Base-by-base conservation (phyloP, 768 basidiomycete species). In the Pleurotus citrinopileatus region DNA sequence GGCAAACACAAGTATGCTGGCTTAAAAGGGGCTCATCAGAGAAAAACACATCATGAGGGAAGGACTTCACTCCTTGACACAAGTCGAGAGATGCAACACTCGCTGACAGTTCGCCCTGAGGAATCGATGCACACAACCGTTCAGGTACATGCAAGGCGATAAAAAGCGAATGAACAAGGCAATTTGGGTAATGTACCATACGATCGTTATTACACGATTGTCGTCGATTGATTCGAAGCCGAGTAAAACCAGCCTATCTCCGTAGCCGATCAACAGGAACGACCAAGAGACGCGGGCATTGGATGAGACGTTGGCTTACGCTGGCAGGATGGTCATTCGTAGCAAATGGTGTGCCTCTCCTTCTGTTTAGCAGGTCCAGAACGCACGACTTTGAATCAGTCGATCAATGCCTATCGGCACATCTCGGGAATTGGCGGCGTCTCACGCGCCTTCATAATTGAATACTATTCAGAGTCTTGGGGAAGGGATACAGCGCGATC, bases 61-160 rank as follows among this genome's bases (percentile, higher is more conserved):
- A 17, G n/a, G 28, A 15, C n/a, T 28, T 13, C 28, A 6, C 26
- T 26, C n/a, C 1, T 22, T 29, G 19, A 40, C 38, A 40, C 38
- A 40, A 40, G 38, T 5, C 45, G 19, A 47, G 45, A 47, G 3
- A 29, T n/a, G n/a, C n/a, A n/a, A 47, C 45, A 22, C 34, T 22
- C 15, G 32, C 32, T 55, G 54, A 46, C 54, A 55, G 54, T 55
- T 55, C 54, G 54, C 54, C 54, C 54, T 55, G 53, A 20, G 20
- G 40, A 23, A 23, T 54, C 4, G 19, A 34, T 23, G n/a, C 51
- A 25, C 12, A 12, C 12, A 13, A 54, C 36, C 26, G 25, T 53
- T n/a, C 40, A 36, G 29, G 34, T 36, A 55, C 38, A 27, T 58
- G 17, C 45, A 20, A 42, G n/a, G 32, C n/a, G 19, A 17, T 15